Percentiles rank a stretch among this genome's conserved stretches.
These are phyloP conservation scores for Schizochytrium sp. DNA, from an alignment of 108 stramenopile genomes.

Conservation along the genomic window DNA sequence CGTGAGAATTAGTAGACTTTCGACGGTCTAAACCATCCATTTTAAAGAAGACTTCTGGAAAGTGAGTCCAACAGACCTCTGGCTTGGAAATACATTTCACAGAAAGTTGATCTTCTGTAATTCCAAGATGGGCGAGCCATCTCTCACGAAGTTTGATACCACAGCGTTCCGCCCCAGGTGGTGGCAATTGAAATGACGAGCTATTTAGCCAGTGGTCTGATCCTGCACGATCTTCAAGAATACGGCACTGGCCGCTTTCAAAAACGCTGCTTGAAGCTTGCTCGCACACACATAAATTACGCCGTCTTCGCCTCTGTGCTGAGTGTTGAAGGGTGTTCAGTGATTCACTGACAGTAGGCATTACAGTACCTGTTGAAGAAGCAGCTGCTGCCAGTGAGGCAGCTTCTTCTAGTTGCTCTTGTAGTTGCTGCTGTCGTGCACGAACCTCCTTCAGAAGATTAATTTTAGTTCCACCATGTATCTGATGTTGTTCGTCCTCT, in stretches of 20 bases:
- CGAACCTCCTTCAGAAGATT: too few species aligned
- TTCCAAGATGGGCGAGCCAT: conserved; percentile 34
- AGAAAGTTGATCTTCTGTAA: conserved; percentile 5
- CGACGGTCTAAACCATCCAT: not conserved
- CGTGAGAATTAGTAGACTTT: too few species aligned
- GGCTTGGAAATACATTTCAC: conserved; percentile 18
- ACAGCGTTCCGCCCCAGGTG: not conserved
- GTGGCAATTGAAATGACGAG: conserved; percentile 40
- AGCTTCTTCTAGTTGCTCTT: too few species aligned
- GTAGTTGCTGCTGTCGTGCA: too few species aligned
- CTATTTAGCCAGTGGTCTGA: conserved; percentile 38
- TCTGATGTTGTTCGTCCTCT: too few species aligned
- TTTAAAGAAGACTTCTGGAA: conserved; percentile 25
- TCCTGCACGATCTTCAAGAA: conserved; percentile 2
- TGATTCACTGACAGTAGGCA: too few species aligned
- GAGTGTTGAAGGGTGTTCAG: too few species aligned
- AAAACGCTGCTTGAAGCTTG: not conserved
- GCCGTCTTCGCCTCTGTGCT: not conserved
- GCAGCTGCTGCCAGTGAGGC: too few species aligned
- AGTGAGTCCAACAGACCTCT: conserved; percentile 55
- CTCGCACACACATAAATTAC: conserved; percentile 43
- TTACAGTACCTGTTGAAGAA: too few species aligned
- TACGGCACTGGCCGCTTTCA: not conserved
- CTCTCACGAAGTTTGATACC: conserved; percentile 27
- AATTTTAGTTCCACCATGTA: too few species aligned